Evolutionary conservation across 257 asterid species (phyloP).

Genomic region (Phtheirospermum japonicum): DNA sequence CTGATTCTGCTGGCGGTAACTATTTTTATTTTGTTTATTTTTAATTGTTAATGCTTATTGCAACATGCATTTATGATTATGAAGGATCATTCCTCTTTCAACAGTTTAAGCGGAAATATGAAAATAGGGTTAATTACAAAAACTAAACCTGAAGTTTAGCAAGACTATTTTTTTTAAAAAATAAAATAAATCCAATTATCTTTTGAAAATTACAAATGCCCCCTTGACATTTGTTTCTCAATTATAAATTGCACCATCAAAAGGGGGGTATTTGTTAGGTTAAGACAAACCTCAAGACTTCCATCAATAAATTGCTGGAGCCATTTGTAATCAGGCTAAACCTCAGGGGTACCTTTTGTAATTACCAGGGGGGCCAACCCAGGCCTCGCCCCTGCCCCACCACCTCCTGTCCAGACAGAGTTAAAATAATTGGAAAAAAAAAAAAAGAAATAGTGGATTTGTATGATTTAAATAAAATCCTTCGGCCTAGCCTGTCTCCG

Average conservation of each 20-base stretch:
- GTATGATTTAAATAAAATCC: too few species aligned
- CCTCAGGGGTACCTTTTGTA: not conserved
- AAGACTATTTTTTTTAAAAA: too few species aligned
- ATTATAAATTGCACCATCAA: not conserved
- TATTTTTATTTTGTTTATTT: not conserved
- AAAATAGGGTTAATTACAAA: not conserved
- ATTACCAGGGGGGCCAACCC: not conserved
- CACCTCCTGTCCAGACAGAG: too few species aligned
- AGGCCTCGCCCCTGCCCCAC: too few species aligned
- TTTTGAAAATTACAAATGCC: not conserved
- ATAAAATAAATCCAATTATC: not conserved
- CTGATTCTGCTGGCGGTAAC: slow-evolving; percentile 62
- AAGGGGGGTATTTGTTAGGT: not conserved
- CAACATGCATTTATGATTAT: not conserved
- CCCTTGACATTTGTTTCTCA: not conserved
- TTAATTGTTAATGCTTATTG: not conserved
- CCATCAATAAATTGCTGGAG: not conserved
- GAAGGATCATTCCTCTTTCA: not conserved
- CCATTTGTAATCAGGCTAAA: not conserved
- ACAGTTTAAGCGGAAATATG: not conserved
- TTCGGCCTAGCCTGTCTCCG: too few species aligned
- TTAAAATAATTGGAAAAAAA: too few species aligned
- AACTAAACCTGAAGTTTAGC: not conserved
- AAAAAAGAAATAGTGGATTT: too few species aligned
- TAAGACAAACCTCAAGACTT: not conserved